phyloP scores from a whole-genome alignment of 1,284 basidiomycete species.

The Ceratobasidium sp. region DNA sequence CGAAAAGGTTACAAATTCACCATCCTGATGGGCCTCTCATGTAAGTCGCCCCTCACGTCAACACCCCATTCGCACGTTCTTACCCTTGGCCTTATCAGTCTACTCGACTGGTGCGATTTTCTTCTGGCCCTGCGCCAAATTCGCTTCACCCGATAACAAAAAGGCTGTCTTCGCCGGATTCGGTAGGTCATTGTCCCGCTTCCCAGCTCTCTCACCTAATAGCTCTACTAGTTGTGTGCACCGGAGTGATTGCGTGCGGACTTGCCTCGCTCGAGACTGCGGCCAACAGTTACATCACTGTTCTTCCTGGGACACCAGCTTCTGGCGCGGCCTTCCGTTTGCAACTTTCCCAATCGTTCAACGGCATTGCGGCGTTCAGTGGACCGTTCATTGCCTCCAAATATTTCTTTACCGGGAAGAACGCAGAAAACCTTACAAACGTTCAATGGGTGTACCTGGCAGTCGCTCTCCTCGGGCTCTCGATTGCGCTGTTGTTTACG shows the following conservation, averaged over 20 bases:
- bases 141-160: slow-evolving; percentile 59
- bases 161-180: slow-evolving; percentile 74
- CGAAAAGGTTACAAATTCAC: slow-evolving; percentile 64
- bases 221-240: slow-evolving; percentile 34
- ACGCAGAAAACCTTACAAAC: slow-evolving; percentile 58
- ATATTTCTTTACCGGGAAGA: slow-evolving; percentile 61
- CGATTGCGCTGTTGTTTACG: slow-evolving; percentile 60
- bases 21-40: slow-evolving; percentile 47
- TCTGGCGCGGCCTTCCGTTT: slow-evolving; percentile 82
- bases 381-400: slow-evolving; percentile 83
- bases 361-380: slow-evolving; percentile 82
- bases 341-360: slow-evolving; percentile 86
- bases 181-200: slow-evolving; percentile 62
- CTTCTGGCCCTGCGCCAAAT: slow-evolving; percentile 85
- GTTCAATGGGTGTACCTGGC: slow-evolving; percentile 66
- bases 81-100: slow-evolving; percentile 36
- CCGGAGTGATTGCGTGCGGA: slow-evolving; percentile 71
- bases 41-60: slow-evolving; percentile 16
- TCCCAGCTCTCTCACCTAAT: neutral
- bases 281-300: slow-evolving; percentile 84
- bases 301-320: slow-evolving; percentile 66
- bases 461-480: slow-evolving; percentile 55
- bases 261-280: slow-evolving; percentile 77
- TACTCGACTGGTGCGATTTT: slow-evolving; percentile 70
- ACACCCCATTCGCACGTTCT: neutral